These are phyloP conservation scores for Dothideomycetidae sp. DNA, from an alignment of 2,329 filamentous ascomycete genomes.

Conservation along the genomic window DNA sequence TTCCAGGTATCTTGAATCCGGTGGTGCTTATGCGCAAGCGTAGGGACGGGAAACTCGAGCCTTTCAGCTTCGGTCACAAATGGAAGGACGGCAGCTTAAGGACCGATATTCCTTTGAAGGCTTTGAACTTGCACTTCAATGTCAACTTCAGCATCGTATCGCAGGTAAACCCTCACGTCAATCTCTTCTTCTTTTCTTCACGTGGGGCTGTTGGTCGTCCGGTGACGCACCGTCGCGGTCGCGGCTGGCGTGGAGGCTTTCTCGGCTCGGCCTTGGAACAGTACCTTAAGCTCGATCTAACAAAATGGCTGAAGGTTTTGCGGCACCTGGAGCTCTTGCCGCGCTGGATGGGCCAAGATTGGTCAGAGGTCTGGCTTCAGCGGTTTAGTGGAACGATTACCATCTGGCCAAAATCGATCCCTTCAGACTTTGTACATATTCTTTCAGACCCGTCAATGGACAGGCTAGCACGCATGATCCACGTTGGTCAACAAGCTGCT, in stretches of 20 bases:
- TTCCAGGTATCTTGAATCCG: constrained; percentile 89
- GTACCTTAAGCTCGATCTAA: constrained; percentile 89
- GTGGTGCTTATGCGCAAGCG: constrained; percentile 86
- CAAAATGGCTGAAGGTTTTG: constrained; percentile 93
- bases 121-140: constrained; percentile 92
- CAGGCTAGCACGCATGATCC: constrained; percentile 74
- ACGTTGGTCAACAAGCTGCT: constrained; percentile 73
- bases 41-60: constrained; percentile 58
- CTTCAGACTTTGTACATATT: constrained; percentile 73
- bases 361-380: constrained; percentile 93
- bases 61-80: constrained; percentile 95
- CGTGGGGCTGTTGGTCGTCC: constrained; percentile 82
- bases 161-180: constrained; percentile 91
- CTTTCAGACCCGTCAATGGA: constrained; percentile 66
- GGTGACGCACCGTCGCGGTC: constrained; percentile 82
- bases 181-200: constrained; percentile 96
- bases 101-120: constrained; percentile 89
- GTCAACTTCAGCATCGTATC: constrained; percentile 90
- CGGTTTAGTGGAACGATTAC: constrained; percentile 90
- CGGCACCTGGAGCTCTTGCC: constrained; percentile 85
- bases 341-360: constrained; percentile 82
- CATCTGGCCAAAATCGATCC: constrained; percentile 75
- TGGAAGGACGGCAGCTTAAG: constrained; percentile 95
- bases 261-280: constrained; percentile 84
- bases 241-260: constrained; percentile 92